Evolutionary conservation across 257 asterid species (phyloP).

Genomic region (Gardenia jasminoides): DNA sequence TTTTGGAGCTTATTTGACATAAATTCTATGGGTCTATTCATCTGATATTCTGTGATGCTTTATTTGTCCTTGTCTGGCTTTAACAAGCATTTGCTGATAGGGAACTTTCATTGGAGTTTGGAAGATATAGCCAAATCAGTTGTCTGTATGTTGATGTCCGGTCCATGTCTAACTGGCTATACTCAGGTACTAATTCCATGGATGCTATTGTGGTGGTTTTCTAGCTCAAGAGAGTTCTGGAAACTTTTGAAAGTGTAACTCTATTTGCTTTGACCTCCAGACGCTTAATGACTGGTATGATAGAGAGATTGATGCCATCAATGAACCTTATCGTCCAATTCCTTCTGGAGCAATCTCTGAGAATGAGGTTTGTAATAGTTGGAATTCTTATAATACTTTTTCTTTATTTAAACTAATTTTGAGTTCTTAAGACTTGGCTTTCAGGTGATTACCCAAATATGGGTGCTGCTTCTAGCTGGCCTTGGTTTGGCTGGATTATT

Average conservation of each 20-base stretch:
- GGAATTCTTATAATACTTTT: slow-evolving; percentile 12
- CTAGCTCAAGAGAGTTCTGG: slow-evolving; percentile 17
- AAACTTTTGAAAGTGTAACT: slow-evolving; percentile 16
- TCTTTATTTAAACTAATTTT: slow-evolving; percentile 7
- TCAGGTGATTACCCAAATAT: slow-evolving; percentile 91
- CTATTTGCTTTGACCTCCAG: slow-evolving; percentile 36
- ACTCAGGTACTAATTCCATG: slow-evolving; percentile 63
- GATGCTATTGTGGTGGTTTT: slow-evolving; percentile 10
- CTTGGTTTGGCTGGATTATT: slow-evolving; percentile 79
- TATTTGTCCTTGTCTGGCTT: background rate
- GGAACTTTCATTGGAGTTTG: slow-evolving; percentile 84
- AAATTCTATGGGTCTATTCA: background rate
- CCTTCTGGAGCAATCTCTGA: slow-evolving; percentile 91
- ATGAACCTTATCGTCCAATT: slow-evolving; percentile 95
- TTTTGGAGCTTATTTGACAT: background rate
- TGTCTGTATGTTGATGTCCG: slow-evolving; percentile 94
- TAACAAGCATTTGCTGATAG: slow-evolving; percentile 31
- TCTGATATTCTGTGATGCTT: background rate
- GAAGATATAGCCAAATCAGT: slow-evolving; percentile 87
- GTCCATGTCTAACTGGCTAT: slow-evolving; percentile 92
- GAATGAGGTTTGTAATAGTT: slow-evolving; percentile 54
- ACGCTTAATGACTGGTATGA: slow-evolving; percentile 97
- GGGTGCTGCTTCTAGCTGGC: slow-evolving; percentile 94
- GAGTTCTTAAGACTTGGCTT: slow-evolving; percentile 23
- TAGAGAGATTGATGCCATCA: slow-evolving; percentile 92